These are phyloP conservation scores for Herpotrichia juniperi DNA, from an alignment of 2,329 filamentous ascomycete species.

Conservation along the genomic window DNA sequence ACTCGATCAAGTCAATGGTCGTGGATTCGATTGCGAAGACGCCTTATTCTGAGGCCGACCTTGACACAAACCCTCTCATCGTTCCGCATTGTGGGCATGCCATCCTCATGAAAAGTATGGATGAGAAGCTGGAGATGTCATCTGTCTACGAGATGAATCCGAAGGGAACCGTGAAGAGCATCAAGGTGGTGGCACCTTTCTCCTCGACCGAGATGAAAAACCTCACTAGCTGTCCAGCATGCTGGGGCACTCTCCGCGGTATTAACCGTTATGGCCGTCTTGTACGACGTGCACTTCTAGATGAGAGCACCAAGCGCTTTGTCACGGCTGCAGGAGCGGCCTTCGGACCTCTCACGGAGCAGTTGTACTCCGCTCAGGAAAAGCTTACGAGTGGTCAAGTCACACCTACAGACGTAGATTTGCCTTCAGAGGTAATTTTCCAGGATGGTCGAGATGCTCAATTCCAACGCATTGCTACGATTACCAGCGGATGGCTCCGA, in stretches of 20 bases:
- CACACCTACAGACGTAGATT: not conserved
- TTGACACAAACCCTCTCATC: conserved; percentile 66
- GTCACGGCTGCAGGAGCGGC: conserved; percentile 58
- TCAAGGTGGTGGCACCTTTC: conserved; percentile 53
- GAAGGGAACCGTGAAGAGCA: conserved; percentile 38
- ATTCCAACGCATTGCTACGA: conserved; percentile 9
- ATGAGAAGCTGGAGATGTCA: conserved; percentile 63
- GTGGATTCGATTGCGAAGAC: conserved; percentile 65
- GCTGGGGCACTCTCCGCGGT: conserved; percentile 63
- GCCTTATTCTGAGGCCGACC: conserved; percentile 62
- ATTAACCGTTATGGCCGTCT: conserved; percentile 68
- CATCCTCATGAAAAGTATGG: conserved; percentile 64
- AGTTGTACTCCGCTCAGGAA: conserved; percentile 29
- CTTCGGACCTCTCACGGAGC: conserved; percentile 49
- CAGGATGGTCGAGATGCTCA: conserved; percentile 12
- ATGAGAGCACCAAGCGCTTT: conserved; percentile 70
- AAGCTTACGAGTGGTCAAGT: conserved; percentile 5
- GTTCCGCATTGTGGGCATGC: conserved; percentile 70
- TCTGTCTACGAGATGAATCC: conserved; percentile 55
- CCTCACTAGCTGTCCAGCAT: conserved; percentile 59
- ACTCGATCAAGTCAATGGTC: conserved; percentile 50
- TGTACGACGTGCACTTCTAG: conserved; percentile 64
- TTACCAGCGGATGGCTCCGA: conserved; percentile 9
- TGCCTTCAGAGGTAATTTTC: conserved; percentile 10
- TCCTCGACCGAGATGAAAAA: conserved; percentile 53